phyloP scores from a whole-genome alignment of 2,329 filamentous ascomycete species.

The Diplodia seriata region DNA sequence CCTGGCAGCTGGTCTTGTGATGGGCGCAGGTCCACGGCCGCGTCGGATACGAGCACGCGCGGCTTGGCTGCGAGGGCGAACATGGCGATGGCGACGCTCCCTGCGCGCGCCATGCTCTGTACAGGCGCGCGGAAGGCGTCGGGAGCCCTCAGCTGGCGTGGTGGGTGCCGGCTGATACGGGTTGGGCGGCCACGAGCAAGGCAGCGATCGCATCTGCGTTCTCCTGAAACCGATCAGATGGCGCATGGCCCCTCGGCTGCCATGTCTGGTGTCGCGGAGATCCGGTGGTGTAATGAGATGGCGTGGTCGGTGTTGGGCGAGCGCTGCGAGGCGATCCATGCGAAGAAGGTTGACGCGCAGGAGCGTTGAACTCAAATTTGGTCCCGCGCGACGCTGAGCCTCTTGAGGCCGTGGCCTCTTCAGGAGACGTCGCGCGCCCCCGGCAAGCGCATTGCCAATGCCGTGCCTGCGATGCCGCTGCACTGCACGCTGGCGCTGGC shows the following conservation, averaged over 20 bases:
- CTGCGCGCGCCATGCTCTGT: not conserved
- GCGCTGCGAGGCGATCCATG: conserved; percentile 24
- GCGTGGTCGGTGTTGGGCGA: conserved; percentile 19
- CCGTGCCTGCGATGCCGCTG: not conserved
- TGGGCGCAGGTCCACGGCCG: not conserved
- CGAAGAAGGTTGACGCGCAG: conserved; percentile 28
- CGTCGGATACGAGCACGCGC: conserved; percentile 11
- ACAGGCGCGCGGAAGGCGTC: conserved; percentile 3
- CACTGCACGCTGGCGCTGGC: no score
- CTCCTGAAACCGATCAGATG: conserved; percentile 29
- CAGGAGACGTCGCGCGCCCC: conserved; percentile 5
- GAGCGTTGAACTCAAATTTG: conserved; percentile 27
- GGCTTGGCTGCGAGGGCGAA: not conserved
- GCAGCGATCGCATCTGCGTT: conserved; percentile 23
- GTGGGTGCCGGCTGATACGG: not conserved
- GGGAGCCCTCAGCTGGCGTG: not conserved
- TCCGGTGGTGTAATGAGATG: conserved; percentile 26
- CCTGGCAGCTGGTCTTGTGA: conserved; percentile 12
- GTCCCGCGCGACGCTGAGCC: not conserved
- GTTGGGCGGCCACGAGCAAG: conserved; percentile 18
- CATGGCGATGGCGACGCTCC: not conserved
- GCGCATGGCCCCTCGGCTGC: conserved; percentile 4
- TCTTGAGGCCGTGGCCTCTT: not conserved
- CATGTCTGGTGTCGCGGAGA: conserved; percentile 4
- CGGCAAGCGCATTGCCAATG: not conserved